These are phyloP conservation scores for Teratosphaeria viscida DNA, from an alignment of 2,329 filamentous ascomycete genomes.

Conservation along the genomic window DNA sequence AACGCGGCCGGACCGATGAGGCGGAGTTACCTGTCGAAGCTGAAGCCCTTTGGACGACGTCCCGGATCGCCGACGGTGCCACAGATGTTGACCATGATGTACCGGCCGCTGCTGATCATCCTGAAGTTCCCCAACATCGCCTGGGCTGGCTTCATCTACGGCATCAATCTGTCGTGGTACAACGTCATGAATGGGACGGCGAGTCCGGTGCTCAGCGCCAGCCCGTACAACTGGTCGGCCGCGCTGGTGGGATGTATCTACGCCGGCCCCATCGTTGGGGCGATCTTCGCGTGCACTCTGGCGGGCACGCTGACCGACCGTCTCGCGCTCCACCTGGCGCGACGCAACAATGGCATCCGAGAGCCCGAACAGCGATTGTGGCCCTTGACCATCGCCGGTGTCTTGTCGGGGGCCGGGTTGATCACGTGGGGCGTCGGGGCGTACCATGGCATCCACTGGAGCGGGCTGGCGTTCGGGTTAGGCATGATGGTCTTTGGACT, in stretches of 20 bases:
- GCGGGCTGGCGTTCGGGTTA: slow-evolving; percentile 36
- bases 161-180: slow-evolving; percentile 31
- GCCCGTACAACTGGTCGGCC: slow-evolving; percentile 28
- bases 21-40: neutral
- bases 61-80: neutral
- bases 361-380: slow-evolving; percentile 32
- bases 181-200: slow-evolving; percentile 34
- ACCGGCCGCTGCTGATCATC: slow-evolving; percentile 18
- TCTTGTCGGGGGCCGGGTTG: slow-evolving; percentile 35
- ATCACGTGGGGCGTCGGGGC: slow-evolving; percentile 44
- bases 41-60: neutral
- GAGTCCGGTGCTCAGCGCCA: slow-evolving; percentile 27
- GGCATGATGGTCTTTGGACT: slow-evolving; percentile 15
- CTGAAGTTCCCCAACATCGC: slow-evolving; percentile 28
- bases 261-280: slow-evolving; percentile 25
- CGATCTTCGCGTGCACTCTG: slow-evolving; percentile 27
- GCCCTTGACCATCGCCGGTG: slow-evolving; percentile 29
- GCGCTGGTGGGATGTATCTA: slow-evolving; percentile 30
- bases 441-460: slow-evolving; percentile 35
- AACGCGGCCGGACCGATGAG: neutral
- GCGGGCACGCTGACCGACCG: slow-evolving; percentile 27
- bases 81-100: slow-evolving; percentile 19
- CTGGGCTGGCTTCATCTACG: slow-evolving; percentile 31
- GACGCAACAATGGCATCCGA: slow-evolving; percentile 28
- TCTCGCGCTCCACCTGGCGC: slow-evolving; percentile 24